These are phyloP conservation scores for Eutypella sp. DNA, from an alignment of 2,329 filamentous ascomycete genomes.

Conservation along the genomic window DNA sequence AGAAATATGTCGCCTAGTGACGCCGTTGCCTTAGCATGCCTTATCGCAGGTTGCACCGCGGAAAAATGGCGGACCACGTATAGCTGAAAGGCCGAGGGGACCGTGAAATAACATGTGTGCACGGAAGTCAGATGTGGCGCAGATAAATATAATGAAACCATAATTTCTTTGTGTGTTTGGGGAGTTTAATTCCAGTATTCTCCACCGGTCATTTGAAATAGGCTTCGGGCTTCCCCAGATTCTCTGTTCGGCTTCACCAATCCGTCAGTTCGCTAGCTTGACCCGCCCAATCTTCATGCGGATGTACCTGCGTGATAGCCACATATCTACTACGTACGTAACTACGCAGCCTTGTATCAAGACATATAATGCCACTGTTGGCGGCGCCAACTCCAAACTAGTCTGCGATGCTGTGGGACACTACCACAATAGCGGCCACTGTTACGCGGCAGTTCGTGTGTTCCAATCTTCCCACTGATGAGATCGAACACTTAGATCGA, in stretches of 20 bases:
- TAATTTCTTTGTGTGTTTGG: no score
- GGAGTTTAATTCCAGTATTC: no score
- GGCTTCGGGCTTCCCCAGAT: not conserved
- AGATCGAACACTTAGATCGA: slow-evolving; percentile 56
- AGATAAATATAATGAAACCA: no score
- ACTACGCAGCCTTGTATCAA: not conserved
- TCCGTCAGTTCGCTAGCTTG: no score
- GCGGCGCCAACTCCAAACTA: slow-evolving; percentile 18
- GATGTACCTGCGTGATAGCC: no score
- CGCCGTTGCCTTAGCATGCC: not conserved
- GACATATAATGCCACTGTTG: slow-evolving; percentile 21
- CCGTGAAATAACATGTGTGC: no score
- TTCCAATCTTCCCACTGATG: slow-evolving; percentile 58
- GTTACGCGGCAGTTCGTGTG: slow-evolving; percentile 65
- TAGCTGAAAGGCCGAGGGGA: no score
- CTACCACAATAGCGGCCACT: slow-evolving; percentile 62
- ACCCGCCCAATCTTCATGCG: no score
- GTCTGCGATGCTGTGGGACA: slow-evolving; percentile 68
- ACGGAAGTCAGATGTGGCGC: no score
- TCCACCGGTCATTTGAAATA: not conserved
- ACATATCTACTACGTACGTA: slow-evolving; percentile 8
- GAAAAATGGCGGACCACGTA: not conserved
- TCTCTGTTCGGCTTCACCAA: no score
- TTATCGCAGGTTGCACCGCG: slow-evolving; percentile 1
- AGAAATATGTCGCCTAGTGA: no score